These are phyloP conservation scores for Candida coleopterorum DNA, from an alignment of 805 yeast genomes.

Conservation along the genomic window DNA sequence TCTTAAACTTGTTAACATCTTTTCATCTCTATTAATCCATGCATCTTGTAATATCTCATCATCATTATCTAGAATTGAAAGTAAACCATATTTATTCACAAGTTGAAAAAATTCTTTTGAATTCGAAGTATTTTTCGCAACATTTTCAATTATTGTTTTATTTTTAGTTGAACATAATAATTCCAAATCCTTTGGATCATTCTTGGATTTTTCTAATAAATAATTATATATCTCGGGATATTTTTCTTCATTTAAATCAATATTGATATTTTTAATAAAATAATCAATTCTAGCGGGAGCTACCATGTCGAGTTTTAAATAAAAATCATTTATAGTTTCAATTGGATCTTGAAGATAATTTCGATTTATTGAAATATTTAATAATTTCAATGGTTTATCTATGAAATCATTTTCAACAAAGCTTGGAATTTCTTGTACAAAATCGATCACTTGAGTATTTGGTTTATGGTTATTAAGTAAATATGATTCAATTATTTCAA, in stretches of 20 bases:
- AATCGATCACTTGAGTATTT: constrained; percentile 5
- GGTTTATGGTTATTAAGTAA: not conserved
- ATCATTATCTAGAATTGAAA: constrained; percentile 1
- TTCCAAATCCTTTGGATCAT: constrained; percentile 6
- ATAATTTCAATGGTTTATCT: constrained; percentile 16
- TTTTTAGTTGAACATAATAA: constrained; percentile 4
- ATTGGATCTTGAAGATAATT: constrained; percentile 15
- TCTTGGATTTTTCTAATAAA: constrained; percentile 26
- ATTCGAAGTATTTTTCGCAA: not conserved
- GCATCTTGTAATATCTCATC: constrained; percentile 10
- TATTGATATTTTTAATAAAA: not conserved
- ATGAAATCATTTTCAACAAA: constrained; percentile 24
- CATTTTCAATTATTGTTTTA: constrained; percentile 4
- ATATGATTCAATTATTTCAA: constrained; percentile 2
- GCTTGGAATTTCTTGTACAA: constrained; percentile 16
- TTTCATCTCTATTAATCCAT: constrained; percentile 12
- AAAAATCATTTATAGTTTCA: constrained; percentile 31
- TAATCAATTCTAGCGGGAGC: constrained; percentile 5
- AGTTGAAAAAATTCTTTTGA: constrained; percentile 4
- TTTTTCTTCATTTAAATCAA: constrained; percentile 10
- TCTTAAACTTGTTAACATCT: constrained; percentile 8
- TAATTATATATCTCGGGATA: constrained; percentile 24
- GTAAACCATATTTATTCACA: constrained; percentile 2
- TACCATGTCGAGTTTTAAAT: constrained; percentile 22
- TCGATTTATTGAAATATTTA: constrained; percentile 18